Evolutionary conservation across 2,329 filamentous ascomycete genomes (phyloP).

Genomic region (Endoconidiophora laricicola): DNA sequence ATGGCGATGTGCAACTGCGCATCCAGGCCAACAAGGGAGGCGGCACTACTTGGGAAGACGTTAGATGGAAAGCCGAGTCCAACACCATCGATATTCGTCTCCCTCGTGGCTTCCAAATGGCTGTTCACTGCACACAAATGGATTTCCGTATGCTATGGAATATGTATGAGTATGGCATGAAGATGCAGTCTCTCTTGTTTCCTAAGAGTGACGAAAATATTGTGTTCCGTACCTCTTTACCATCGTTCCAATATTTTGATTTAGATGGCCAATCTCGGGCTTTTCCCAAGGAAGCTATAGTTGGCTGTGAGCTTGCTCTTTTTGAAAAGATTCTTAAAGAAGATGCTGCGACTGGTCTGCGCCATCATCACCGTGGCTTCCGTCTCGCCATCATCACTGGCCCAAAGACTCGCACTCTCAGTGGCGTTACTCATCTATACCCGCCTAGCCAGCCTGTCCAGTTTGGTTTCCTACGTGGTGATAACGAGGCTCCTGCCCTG

Average conservation of each 20-base stretch:
- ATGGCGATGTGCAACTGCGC: slow-evolving; percentile 55
- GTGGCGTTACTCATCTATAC: slow-evolving; percentile 56
- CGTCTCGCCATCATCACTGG: slow-evolving; percentile 64
- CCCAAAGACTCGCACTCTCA: slow-evolving; percentile 59
- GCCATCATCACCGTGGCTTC: slow-evolving; percentile 62
- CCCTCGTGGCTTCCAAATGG: slow-evolving; percentile 58
- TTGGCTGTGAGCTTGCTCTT: slow-evolving; percentile 53
- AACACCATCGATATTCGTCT: slow-evolving; percentile 51
- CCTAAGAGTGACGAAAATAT: slow-evolving; percentile 52
- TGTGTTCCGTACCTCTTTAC: slow-evolving; percentile 52
- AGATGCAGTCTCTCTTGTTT: slow-evolving; percentile 55
- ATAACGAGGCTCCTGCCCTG: slow-evolving; percentile 51
- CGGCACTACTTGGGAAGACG: slow-evolving; percentile 65
- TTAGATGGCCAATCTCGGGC: slow-evolving; percentile 47
- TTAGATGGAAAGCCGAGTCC: slow-evolving; percentile 58
- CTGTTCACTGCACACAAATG: slow-evolving; percentile 53
- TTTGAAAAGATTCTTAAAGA: slow-evolving; percentile 57
- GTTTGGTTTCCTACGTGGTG: slow-evolving; percentile 60
- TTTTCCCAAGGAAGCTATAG: slow-evolving; percentile 61
- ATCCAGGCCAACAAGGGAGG: slow-evolving; percentile 52
- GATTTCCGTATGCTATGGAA: slow-evolving; percentile 68
- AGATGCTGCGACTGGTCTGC: slow-evolving; percentile 53
- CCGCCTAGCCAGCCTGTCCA: slow-evolving; percentile 50
- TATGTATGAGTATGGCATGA: slow-evolving; percentile 71
- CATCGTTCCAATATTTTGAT: slow-evolving; percentile 69